A percentile compares a stretch with the other conserved stretches of the same genome.
These are phyloP conservation scores for Hanseniaspora taiwanica DNA, from an alignment of 805 yeast genomes.

Conservation along the genomic window DNA sequence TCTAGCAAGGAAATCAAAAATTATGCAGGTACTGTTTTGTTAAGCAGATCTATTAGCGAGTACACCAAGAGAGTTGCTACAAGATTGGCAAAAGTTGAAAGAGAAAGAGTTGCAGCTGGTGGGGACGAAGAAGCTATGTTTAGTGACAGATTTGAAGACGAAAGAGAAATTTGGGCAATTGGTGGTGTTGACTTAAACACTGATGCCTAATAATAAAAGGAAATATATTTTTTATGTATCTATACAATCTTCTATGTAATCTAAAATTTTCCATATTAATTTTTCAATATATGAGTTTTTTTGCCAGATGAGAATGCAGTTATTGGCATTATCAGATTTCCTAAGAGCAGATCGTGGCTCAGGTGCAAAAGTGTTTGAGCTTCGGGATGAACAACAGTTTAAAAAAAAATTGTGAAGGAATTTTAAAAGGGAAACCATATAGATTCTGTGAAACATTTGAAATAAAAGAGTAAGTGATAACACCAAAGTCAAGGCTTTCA, in stretches of 20 bases:
- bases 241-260: not conserved
- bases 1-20: conserved; percentile 26
- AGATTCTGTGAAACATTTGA: not conserved
- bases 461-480: not conserved
- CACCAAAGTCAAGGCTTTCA: not conserved
- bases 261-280: not conserved
- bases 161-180: conserved; percentile 76
- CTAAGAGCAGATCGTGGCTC: not conserved
- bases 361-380: not conserved
- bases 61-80: conserved; percentile 83
- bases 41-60: conserved; percentile 68
- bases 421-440: not conserved
- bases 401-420: not conserved
- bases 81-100: conserved; percentile 73
- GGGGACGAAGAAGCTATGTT: conserved; percentile 80
- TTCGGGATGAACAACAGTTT: not conserved
- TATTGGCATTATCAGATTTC: not conserved
- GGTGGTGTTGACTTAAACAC: conserved; percentile 46
- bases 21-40: conserved; percentile 37
- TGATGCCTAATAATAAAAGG: conserved; percentile 10
- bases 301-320: not conserved
- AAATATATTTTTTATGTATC: not conserved
- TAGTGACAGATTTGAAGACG: conserved; percentile 79
- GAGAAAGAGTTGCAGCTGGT: conserved; percentile 80
- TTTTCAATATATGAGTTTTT: not conserved